phyloP scores from a whole-genome alignment of 208 protist species.

The Novymonas esmeraldas region DNA sequence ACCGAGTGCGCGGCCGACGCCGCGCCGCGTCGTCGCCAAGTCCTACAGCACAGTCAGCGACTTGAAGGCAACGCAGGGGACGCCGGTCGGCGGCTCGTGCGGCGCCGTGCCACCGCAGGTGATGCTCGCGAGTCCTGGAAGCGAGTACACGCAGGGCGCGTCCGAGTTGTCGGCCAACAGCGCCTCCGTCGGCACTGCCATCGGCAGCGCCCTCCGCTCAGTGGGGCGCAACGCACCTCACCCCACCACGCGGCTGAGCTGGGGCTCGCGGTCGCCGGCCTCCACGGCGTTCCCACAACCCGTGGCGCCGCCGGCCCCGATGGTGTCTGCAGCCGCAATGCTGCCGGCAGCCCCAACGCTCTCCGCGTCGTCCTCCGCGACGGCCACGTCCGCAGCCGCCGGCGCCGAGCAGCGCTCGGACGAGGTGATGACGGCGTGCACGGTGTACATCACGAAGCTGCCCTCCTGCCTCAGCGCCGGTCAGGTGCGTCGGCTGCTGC shows the following conservation, averaged over 20 bases:
- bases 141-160: constrained; percentile 52
- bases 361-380: not conserved
- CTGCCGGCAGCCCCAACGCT: not conserved
- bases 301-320: not conserved
- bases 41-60: constrained; percentile 46
- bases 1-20: constrained; percentile 78
- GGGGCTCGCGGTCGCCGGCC: constrained; percentile 6
- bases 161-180: constrained; percentile 56
- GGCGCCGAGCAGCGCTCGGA: constrained; percentile 37
- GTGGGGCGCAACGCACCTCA: constrained; percentile 21
- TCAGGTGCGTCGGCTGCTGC: constrained; percentile 73
- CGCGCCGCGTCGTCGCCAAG: constrained; percentile 58
- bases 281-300: constrained; percentile 3
- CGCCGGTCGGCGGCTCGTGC: constrained; percentile 3
- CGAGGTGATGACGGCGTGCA: constrained; percentile 52
- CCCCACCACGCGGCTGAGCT: constrained; percentile 19
- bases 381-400: not conserved
- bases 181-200: constrained; percentile 1
- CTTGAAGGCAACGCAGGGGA: constrained; percentile 36
- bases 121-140: constrained; percentile 41
- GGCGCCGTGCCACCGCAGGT: constrained; percentile 34
- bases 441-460: constrained; percentile 87
- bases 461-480: constrained; percentile 56
- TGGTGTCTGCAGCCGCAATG: not conserved
- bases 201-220: constrained; percentile 20